Conservation (phyloP, 208 protist genomes). For the Trypanosoma scelopori region DNA sequence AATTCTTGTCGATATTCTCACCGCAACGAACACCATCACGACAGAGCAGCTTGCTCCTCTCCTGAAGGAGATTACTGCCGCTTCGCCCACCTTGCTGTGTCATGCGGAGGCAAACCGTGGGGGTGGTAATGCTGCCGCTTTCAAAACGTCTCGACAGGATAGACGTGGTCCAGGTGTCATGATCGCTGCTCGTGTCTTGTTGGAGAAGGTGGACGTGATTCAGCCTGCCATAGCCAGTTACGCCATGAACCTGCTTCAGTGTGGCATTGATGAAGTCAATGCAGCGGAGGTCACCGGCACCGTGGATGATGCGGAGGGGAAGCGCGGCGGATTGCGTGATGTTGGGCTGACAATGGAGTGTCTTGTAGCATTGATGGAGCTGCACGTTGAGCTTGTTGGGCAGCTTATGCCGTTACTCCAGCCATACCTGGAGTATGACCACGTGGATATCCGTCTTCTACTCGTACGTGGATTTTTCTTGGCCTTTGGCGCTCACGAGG, state of each 20-base stretch:
- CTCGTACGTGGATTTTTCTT: conserved; percentile 53
- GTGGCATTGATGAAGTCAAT: conserved; percentile 35
- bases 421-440: conserved; percentile 44
- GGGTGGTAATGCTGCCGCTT: conserved; percentile 1
- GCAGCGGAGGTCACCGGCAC: conserved; percentile 22
- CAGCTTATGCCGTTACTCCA: conserved; percentile 41
- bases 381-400: conserved; percentile 42
- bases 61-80: conserved; percentile 41
- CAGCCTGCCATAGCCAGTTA: conserved; percentile 48
- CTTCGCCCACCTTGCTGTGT: conserved; percentile 32
- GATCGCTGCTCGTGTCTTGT: conserved; percentile 53
- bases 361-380: conserved; percentile 49
- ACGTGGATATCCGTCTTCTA: conserved; percentile 50
- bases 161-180: conserved; percentile 28
- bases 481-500: conserved; percentile 39
- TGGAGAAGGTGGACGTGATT: conserved; percentile 45
- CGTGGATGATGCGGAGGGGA: conserved; percentile 16
- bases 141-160: conserved; percentile 1
- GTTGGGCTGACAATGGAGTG: conserved; percentile 43
- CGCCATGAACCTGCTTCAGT: conserved; percentile 35
- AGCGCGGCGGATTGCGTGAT: conserved; percentile 18
- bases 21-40: conserved; percentile 40
- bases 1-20: conserved; percentile 53
- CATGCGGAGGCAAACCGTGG: conserved; percentile 6
- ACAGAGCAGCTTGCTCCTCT: conserved; percentile 50